Base-by-base conservation (phyloP, 148 eudicot species). In the Fagopyrum esculentum region DNA sequence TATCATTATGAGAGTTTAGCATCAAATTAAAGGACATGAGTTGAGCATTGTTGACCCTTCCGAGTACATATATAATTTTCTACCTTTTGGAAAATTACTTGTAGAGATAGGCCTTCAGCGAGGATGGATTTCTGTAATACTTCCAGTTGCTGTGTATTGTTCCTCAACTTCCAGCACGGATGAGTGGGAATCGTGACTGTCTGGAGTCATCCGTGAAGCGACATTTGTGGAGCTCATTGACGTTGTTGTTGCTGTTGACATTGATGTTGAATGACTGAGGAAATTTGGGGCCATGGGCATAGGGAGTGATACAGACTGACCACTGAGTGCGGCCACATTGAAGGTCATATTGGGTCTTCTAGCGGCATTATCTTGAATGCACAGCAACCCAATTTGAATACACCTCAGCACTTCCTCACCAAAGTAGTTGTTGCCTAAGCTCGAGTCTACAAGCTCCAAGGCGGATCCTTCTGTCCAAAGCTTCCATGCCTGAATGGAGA, bases 351-450 rank as follows among this genome's bases (percentile, higher is more conserved):
- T 77, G 3, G 80, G 83, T 48, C 80, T 77, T 26, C 66, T 75
- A 6, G 66, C 29, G 9, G 72, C 72, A 4, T 77, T 77, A 69
- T 74, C 80, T 81, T 77, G 80, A 29, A 77, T 75, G 54, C 78
- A 78, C 70, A 81, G 48, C 72, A 81, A 59, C 2, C 80, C 75
- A 13, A 81, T 77, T n/a, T 60, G 83, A 22, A 81, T 75, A 64
- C 81, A 78, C 66, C 44, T 54, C 10, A 6, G 45, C 45, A 75
- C 68, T 75, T 81, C 71, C 0, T 61, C 55, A 4, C 49, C 15
- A 4, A 45, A 52, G 49, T 49, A 81, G n/a, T 30, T 63, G 3
- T 35, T 12, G 9, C 52, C 30, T 29, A 81, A 49, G 22, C 70
- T 40, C 2, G 75, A 56, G 54, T 81, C 83, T 12, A 70, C 80